These are phyloP conservation scores for Escovopsis weberi DNA, from an alignment of 2,329 filamentous ascomycete species.

Conservation along the genomic window DNA sequence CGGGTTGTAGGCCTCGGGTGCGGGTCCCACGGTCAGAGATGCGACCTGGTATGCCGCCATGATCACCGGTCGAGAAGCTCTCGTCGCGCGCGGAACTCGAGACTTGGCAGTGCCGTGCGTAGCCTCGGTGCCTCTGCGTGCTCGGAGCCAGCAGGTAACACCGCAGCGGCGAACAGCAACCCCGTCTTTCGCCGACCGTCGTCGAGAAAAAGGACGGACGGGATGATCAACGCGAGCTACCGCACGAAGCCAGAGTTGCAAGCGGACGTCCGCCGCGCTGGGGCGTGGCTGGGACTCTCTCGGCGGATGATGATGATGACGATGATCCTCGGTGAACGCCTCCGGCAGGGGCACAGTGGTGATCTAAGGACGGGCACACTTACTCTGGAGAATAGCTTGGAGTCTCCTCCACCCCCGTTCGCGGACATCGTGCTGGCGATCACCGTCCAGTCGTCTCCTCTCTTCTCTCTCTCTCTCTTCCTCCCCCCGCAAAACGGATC, in stretches of 20 bases:
- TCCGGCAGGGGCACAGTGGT: too few species aligned
- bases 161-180: too few species aligned
- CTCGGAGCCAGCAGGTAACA: too few species aligned
- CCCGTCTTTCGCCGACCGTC: too few species aligned
- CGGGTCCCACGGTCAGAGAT: conserved; percentile 30
- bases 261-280: not conserved
- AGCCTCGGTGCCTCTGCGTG: too few species aligned
- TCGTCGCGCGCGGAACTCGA: conserved; percentile 1
- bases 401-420: conserved; percentile 65
- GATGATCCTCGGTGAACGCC: too few species aligned
- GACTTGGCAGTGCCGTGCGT: too few species aligned
- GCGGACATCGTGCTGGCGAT: conserved; percentile 30
- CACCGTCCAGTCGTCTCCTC: not conserved
- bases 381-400: conserved; percentile 98
- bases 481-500: conserved; percentile 4
- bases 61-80: not conserved
- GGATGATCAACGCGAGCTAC: too few species aligned
- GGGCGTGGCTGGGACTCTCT: not conserved
- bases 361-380: conserved; percentile 16
- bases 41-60: conserved; percentile 33
- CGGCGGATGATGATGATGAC: not conserved
- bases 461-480: too few species aligned
- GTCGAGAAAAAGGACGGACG: too few species aligned
- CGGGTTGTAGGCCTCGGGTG: conserved; percentile 23
- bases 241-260: too few species aligned